Percentiles rank a stretch among this genome's conserved stretches.
These are phyloP conservation scores for Eucalyptus dawsonii DNA, from an alignment of 345 rosid species.

Conservation along the genomic window DNA sequence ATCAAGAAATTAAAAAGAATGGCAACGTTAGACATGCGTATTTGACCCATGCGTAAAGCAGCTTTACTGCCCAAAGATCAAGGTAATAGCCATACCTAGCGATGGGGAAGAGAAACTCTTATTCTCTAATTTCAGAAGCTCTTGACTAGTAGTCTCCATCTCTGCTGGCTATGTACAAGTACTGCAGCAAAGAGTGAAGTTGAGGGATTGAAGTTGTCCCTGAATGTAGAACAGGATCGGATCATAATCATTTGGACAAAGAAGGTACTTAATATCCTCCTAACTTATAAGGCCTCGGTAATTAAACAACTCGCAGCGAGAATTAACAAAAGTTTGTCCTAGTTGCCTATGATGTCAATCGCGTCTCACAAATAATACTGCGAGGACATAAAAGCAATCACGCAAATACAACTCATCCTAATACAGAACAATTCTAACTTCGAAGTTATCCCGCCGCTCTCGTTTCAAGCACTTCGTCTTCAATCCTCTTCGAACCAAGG, in stretches of 20 bases:
- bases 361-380: not conserved
- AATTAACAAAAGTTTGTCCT: not conserved
- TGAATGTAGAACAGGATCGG: not conserved
- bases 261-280: not conserved
- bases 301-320: not conserved
- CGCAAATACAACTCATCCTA: not conserved
- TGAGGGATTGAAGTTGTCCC: not conserved
- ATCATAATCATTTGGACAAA: not conserved
- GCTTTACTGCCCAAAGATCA: not conserved
- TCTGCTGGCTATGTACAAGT: not conserved
- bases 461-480: not conserved
- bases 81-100: constrained; percentile 1
- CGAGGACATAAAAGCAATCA: not conserved
- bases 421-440: not conserved
- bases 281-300: not conserved
- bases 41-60: not conserved
- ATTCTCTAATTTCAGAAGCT: constrained; percentile 31
- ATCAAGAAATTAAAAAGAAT: not conserved
- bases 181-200: not conserved
- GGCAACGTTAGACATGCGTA: not conserved
- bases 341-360: not conserved
- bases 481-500: not conserved
- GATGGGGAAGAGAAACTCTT: constrained; percentile 3
- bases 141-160: constrained; percentile 29
- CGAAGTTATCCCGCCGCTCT: not conserved